Evolutionary conservation across 163 green algal species (phyloP), one percentile per base, ranked within the genome.

Genomic region (Volvox carteri): DNA sequence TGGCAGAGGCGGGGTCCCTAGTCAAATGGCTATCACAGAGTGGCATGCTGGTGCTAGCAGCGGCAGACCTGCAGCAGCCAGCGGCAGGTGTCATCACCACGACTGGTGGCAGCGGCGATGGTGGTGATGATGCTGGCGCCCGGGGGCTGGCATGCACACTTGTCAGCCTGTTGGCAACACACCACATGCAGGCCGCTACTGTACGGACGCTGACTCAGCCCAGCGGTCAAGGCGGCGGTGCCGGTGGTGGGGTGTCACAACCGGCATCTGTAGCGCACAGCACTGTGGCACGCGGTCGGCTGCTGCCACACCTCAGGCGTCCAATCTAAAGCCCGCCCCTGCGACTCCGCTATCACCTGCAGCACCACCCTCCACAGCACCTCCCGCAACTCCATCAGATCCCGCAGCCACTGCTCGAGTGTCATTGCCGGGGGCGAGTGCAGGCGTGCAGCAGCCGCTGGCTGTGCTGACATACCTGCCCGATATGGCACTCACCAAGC

Each of bases 1-100:
- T 78, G 84, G 42, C 52, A 28, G 84, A 89, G 14, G 84, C 84
- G 7, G 84, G 84, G 0, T 89, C 84, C n/a, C 42, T 89, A 72
- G 30, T 68, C 18, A 84, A 84, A 41, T 89, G 84, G 84, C 70
- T 89, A 37, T 48, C 46, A 14, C 84, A 89, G 84, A 37, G 60
- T 28, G 84, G 84, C 37, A 54, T 68, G 50, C 39, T 89, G 21
- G 84, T 89, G 70, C 37, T 89, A 50, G 68, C 52, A 50, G 84
- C 84, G 14, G 21, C 37, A 28, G 84, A 89, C 33, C 84, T 89
- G 39, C 70, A 48, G 52, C 52, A n/a, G 39, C 65, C 23, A 1
- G n/a, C n/a, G 14, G 78, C 60, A 23, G 56, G 6, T 12, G 41
- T 62, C 8, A 9, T 30, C 48, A 48, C 9, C 48, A 18, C 16